These are phyloP conservation scores for Aspergillus taichungensis DNA, from an alignment of 495 filamentous ascomycete genomes.

Conservation along the genomic window DNA sequence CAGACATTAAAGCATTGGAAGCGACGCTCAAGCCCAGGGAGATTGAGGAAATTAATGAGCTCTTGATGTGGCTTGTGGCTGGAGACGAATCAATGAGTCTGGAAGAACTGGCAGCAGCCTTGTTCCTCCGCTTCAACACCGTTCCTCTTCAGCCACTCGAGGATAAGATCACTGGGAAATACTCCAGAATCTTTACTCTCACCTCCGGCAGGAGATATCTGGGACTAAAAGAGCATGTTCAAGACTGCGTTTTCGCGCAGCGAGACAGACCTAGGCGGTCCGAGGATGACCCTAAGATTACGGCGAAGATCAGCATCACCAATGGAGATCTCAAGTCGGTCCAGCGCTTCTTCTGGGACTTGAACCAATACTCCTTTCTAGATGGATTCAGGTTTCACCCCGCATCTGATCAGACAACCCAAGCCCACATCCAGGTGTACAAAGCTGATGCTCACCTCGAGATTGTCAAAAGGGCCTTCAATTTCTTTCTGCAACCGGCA, in stretches of 20 bases:
- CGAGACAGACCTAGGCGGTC: slow-evolving; percentile 8
- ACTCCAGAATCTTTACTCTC: slow-evolving; percentile 13
- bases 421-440: slow-evolving; percentile 13
- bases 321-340: slow-evolving; percentile 16
- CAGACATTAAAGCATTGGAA: slow-evolving; percentile 11
- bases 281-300: slow-evolving; percentile 15
- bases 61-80: slow-evolving; percentile 17
- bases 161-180: slow-evolving; percentile 15
- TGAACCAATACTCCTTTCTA: slow-evolving; percentile 8
- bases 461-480: slow-evolving; percentile 13
- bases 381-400: slow-evolving; percentile 4
- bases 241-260: slow-evolving; percentile 8
- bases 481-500: slow-evolving; percentile 4
- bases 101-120: slow-evolving; percentile 10
- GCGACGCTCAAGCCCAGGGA: slow-evolving; percentile 10
- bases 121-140: slow-evolving; percentile 10
- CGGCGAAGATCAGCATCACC: slow-evolving; percentile 14
- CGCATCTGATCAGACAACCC: background rate
- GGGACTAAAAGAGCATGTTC: slow-evolving; percentile 5
- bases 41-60: slow-evolving; percentile 20
- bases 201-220: background rate
- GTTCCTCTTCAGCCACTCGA: slow-evolving; percentile 11
- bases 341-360: slow-evolving; percentile 15
- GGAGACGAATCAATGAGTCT: slow-evolving; percentile 6
- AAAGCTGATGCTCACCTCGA: slow-evolving; percentile 11